Percentiles rank a stretch among this genome's conserved stretches.
phyloP scores from a whole-genome alignment of 2,329 filamentous ascomycete species.

The Fusarium sp. region DNA sequence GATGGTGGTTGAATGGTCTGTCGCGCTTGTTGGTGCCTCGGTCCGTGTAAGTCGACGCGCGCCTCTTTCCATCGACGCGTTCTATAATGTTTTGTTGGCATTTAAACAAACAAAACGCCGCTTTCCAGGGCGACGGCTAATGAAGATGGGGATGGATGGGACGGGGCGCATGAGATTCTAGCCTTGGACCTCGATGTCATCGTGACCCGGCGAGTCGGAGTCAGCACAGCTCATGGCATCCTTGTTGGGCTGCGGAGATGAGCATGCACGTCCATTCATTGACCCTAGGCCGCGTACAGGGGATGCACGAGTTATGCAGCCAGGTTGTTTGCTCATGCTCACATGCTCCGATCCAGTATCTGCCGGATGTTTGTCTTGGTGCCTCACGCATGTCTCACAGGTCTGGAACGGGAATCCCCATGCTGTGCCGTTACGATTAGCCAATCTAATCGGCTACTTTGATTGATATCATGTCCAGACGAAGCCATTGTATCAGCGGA shows the following conservation, averaged over 20 bases:
- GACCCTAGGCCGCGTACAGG: constrained; percentile 10
- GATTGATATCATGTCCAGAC: not conserved
- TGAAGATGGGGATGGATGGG: constrained; percentile 25
- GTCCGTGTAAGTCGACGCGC: constrained; percentile 6
- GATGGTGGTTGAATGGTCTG: constrained; percentile 2
- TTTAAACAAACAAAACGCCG: constrained; percentile 27
- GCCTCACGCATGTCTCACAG: constrained; percentile 14
- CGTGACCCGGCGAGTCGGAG: constrained; percentile 29
- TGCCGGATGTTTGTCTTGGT: constrained; percentile 17
- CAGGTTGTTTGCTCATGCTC: not conserved
- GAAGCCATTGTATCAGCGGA: not conserved
- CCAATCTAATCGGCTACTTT: not conserved
- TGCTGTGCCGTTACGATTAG: not conserved
- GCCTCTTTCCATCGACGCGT: constrained; percentile 3
- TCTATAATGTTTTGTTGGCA: constrained; percentile 19
- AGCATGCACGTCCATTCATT: constrained; percentile 16
- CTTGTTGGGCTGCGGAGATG: constrained; percentile 36
- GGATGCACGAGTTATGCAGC: constrained; percentile 23
- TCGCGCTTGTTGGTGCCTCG: constrained; percentile 3
- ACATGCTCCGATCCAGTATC: not conserved
- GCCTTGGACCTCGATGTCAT: constrained; percentile 16
- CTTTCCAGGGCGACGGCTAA: constrained; percentile 27
- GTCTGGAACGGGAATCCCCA: constrained; percentile 24
- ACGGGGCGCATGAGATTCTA: not conserved
- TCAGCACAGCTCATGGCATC: constrained; percentile 23